A percentile compares a stretch with the other conserved stretches of the same genome.
Evolutionary conservation across 1,139 yeast species (phyloP).

Genomic region (Diutina neorugosa): DNA sequence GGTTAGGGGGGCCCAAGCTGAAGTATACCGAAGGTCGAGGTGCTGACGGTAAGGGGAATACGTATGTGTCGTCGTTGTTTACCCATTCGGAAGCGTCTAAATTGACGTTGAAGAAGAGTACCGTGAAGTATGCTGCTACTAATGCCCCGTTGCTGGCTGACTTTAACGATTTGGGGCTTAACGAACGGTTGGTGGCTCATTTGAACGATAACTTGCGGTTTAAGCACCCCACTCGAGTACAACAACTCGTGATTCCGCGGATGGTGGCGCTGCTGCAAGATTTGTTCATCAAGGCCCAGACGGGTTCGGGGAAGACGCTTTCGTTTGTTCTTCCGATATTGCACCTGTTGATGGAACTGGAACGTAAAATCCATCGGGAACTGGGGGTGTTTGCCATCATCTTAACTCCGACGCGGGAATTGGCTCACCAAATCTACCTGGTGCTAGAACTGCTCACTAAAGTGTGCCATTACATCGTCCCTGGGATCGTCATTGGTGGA

Average conservation of each 20-base stretch:
- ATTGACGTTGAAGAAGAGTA: conserved; percentile 14
- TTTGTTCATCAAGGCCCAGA: conserved; percentile 82
- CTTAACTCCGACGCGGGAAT: conserved; percentile 85
- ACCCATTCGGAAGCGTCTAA: conserved; percentile 40
- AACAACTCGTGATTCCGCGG: conserved; percentile 60
- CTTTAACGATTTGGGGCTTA: conserved; percentile 63
- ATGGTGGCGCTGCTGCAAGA: conserved; percentile 58
- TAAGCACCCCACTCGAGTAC: conserved; percentile 16
- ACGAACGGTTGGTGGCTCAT: conserved; percentile 48
- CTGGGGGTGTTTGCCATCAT: conserved; percentile 83
- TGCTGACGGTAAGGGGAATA: background rate
- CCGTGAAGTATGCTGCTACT: conserved; percentile 40
- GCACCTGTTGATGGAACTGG: conserved; percentile 48
- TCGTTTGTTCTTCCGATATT: conserved; percentile 80
- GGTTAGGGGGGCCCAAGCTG: conserved; percentile 1
- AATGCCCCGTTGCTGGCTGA: conserved; percentile 74
- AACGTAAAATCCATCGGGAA: conserved; percentile 43
- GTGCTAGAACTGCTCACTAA: conserved; percentile 62
- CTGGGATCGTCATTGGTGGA: conserved; percentile 91
- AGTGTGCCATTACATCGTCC: conserved; percentile 75
- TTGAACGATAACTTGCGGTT: conserved; percentile 6
- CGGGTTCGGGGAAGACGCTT: conserved; percentile 91
- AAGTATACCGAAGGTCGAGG: background rate
- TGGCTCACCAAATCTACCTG: conserved; percentile 82
- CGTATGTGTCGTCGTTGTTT: conserved; percentile 77